A percentile compares a stretch with the other conserved stretches of the same genome.
Evolutionary conservation across 2,329 filamentous ascomycete species (phyloP).

Genomic region (Trichoderma brevicompactum): DNA sequence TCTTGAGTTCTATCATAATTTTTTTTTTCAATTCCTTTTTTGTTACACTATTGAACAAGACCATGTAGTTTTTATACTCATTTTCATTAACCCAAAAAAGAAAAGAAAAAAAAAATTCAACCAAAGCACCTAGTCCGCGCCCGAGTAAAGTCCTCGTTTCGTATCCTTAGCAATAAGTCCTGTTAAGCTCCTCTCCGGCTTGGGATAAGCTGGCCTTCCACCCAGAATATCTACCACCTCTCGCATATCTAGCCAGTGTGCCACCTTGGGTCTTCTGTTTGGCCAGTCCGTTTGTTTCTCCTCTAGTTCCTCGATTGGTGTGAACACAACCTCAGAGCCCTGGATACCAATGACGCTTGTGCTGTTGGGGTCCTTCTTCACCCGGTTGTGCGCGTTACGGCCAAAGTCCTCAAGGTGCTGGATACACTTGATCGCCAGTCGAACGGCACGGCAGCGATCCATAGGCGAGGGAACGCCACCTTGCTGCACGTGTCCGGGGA

Average conservation of each 20-base stretch:
- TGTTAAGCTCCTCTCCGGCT: constrained; percentile 54
- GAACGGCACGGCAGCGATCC: constrained; percentile 90
- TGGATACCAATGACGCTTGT: constrained; percentile 88
- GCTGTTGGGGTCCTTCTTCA: constrained; percentile 74
- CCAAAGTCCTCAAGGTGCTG: constrained; percentile 84
- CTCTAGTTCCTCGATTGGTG: constrained; percentile 79
- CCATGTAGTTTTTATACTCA: constrained; percentile 3
- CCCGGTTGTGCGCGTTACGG: constrained; percentile 65
- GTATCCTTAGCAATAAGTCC: constrained; percentile 63
- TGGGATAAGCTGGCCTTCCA: constrained; percentile 64
- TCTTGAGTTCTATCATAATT: not conserved
- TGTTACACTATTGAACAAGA: not conserved
- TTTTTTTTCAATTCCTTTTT: not conserved
- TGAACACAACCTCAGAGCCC: constrained; percentile 88
- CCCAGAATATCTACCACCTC: constrained; percentile 82
- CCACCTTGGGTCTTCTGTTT: constrained; percentile 79
- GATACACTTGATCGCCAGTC: constrained; percentile 92
- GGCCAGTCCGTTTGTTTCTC: constrained; percentile 89
- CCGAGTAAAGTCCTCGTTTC: constrained; percentile 55
- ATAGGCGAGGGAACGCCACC: constrained; percentile 91
- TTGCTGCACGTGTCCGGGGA: constrained; percentile 93
- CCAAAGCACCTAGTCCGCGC: not conserved
- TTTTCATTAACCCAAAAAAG: not conserved
- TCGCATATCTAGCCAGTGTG: constrained; percentile 84
- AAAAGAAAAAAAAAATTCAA: not conserved